These are phyloP conservation scores for Vitis hybrid DNA, from an alignment of 177 flowering plant genomes.

Conservation along the genomic window DNA sequence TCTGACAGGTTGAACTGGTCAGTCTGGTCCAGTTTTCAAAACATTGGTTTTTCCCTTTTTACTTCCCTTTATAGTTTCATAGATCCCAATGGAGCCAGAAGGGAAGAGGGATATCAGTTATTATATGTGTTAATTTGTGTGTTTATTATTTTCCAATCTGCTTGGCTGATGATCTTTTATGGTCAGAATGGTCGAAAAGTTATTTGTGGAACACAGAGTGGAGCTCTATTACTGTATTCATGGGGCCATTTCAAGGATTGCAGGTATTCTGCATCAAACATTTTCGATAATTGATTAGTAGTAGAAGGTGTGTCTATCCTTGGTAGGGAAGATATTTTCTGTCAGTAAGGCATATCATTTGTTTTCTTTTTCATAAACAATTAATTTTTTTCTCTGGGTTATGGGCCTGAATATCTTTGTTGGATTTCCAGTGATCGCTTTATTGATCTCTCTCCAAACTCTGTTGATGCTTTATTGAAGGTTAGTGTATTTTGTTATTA, in stretches of 20 bases:
- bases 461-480: constrained; percentile 81
- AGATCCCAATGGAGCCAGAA: too few species aligned
- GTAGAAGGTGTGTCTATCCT: not conserved
- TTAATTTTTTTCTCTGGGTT: not conserved
- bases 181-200: constrained; percentile 89
- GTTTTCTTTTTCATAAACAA: not conserved
- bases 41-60: too few species aligned
- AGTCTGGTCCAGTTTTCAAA: too few species aligned
- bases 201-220: constrained; percentile 83
- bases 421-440: constrained; percentile 79
- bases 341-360: not conserved
- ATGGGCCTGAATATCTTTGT: constrained; percentile 1
- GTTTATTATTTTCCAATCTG: not conserved
- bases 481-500: constrained; percentile 32
- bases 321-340: not conserved
- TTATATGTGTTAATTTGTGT: not conserved
- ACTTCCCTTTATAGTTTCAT: too few species aligned
- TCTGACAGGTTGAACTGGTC: too few species aligned
- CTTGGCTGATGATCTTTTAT: constrained; percentile 11
- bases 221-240: constrained; percentile 74
- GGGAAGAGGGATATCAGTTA: too few species aligned
- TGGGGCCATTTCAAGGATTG: constrained; percentile 97
- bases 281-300: not conserved
- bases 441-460: constrained; percentile 63
- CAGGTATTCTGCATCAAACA: constrained; percentile 51